Percentiles rank a stretch among this genome's conserved stretches.
These are phyloP conservation scores for Lachnellula hyalina DNA, from an alignment of 2,329 filamentous ascomycete genomes.

Conservation along the genomic window DNA sequence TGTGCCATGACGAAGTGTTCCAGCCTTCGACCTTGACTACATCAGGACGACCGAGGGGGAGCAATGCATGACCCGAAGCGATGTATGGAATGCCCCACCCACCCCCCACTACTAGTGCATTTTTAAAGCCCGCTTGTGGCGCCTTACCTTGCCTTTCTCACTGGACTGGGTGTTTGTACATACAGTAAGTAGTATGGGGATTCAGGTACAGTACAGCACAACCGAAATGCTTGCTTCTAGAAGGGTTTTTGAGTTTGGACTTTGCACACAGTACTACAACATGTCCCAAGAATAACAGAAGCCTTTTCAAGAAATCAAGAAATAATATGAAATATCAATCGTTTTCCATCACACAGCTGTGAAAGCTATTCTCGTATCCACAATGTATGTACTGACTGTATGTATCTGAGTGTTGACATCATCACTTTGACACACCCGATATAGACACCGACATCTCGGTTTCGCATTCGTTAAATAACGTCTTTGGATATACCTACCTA, in stretches of 20 bases:
- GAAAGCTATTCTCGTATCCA: not conserved
- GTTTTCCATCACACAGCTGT: no score
- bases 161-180: not conserved
- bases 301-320: no score
- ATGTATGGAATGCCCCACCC: conserved; percentile 1
- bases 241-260: no score
- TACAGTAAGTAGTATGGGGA: no score
- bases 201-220: no score
- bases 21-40: conserved; percentile 10
- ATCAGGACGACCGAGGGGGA: conserved; percentile 14
- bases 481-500: no score
- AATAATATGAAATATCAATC: no score
- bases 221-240: no score
- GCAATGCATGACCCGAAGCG: not conserved
- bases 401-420: conserved; percentile 14
- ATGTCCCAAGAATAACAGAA: no score
- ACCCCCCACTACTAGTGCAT: conserved; percentile 25
- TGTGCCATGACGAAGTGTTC: conserved; percentile 17
- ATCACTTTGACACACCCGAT: not conserved
- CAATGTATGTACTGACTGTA: not conserved
- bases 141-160: not conserved
- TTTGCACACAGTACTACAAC: no score
- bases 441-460: not conserved
- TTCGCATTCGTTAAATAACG: no score
- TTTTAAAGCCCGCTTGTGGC: conserved; percentile 8